These are phyloP conservation scores for Rhododendron ovatum DNA, from an alignment of 148 eudicot species.

Conservation along the genomic window DNA sequence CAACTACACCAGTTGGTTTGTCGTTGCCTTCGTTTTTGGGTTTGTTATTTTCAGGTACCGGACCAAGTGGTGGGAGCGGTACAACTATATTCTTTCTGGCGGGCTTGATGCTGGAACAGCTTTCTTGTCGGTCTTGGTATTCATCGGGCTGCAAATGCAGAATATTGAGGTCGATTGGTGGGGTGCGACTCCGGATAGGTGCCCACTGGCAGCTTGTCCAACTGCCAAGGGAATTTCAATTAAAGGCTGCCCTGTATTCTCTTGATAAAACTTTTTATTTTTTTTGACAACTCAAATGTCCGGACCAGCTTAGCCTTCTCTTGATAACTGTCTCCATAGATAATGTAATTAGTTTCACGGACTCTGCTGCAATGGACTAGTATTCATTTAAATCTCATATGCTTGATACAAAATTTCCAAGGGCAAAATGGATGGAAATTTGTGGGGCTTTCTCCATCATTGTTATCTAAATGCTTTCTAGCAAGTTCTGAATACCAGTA, in stretches of 20 bases:
- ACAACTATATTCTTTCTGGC: slow-evolving; percentile 62
- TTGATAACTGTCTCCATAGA: too few relatives aligned
- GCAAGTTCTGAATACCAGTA: too few relatives aligned
- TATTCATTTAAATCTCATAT: too few relatives aligned
- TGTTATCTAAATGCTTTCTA: too few relatives aligned
- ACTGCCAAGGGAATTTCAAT: slow-evolving; percentile 43
- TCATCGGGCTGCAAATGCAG: slow-evolving; percentile 35
- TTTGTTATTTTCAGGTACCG: slow-evolving; percentile 41
- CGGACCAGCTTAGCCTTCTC: too few relatives aligned
- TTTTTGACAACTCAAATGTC: too few relatives aligned
- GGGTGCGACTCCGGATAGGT: slow-evolving; percentile 43
- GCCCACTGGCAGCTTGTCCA: slow-evolving; percentile 49
- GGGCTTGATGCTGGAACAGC: slow-evolving; percentile 78
- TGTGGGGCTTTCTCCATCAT: too few relatives aligned
- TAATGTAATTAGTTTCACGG: too few relatives aligned
- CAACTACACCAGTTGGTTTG: slow-evolving; percentile 72
- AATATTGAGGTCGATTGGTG: slow-evolving; percentile 47
- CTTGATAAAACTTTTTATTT: not conserved
- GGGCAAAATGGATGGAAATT: too few relatives aligned
- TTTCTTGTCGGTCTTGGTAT: slow-evolving; percentile 54
- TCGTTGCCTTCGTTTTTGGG: slow-evolving; percentile 57
- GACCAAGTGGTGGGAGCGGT: slow-evolving; percentile 36
- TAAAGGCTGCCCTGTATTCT: slow-evolving; percentile 10
- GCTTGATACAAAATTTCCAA: too few relatives aligned
- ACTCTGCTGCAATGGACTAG: too few relatives aligned